Base-by-base conservation (phyloP, 257 asterid species). In the Prunella vulgaris region DNA sequence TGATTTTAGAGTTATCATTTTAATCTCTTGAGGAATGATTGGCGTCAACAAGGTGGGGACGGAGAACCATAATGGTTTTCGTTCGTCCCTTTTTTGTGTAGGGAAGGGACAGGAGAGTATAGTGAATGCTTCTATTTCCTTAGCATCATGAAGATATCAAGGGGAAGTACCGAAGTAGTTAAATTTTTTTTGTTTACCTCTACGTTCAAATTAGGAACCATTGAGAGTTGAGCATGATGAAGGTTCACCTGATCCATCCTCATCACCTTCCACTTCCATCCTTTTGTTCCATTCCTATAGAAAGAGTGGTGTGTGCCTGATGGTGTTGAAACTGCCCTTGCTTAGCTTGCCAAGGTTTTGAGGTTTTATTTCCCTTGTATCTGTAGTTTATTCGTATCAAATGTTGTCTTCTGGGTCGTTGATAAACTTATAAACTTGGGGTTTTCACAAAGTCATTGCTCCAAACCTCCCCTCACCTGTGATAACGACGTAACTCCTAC, bases 1-100 rank as follows among this genome's bases (percentile, higher is more conserved):
- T 64, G 35, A 38, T 68, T 68, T 20, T 44, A 21, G n/a, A 63
- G 70, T 57, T 74, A 24, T 62, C 24, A 51, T 15, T 60, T 10
- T 52, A 9, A 44, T 71, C 5, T 44, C 21, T 44, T 46, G 5
- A 10, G 59, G 46, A 13, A 18, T 56, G 30, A 37, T 64, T 64
- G n/a, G 44, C 10, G 32, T 57, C 59, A 65, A 38, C 60, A 38
- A 27, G 37, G 60, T 28, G 21, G 70, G 52, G 18, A 42, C 18
- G 44, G 38, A 15, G 64, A 5, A n/a, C 15, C 22, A 35, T 27
- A 64, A 15, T 69, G 52, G 59, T 13, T 60, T 22, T 20, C 10
- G 10, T 65, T 51, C 17, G 28, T 64, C 71, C 60, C 14, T 60
- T 60, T 44, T 15, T 53, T 10, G 53, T 7, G 18, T 3, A 25